Conservation (phyloP, 768 basidiomycete genomes). For the Macrocybe gigantea region DNA sequence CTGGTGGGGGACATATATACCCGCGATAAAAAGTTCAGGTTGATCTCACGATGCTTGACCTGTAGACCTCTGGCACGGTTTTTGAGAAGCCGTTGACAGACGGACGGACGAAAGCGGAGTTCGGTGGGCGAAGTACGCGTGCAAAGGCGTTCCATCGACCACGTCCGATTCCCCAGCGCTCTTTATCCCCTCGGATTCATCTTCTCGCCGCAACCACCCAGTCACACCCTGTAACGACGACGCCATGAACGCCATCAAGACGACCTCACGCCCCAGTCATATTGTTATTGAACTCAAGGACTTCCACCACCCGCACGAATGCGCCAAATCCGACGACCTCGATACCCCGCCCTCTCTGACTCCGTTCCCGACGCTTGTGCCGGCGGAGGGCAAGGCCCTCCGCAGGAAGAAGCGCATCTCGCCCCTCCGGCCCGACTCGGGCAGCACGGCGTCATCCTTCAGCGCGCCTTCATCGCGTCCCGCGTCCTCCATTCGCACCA, state of each 20-base stretch:
- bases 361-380: neutral
- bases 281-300: conserved; percentile 12
- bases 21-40: neutral
- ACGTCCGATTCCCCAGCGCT: neutral
- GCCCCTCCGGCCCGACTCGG: conserved; percentile 21
- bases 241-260: conserved; percentile 9
- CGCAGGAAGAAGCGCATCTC: conserved; percentile 33
- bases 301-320: conserved; percentile 5
- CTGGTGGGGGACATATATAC: conserved; percentile 3
- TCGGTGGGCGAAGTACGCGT: neutral
- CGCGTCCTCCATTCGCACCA: neutral
- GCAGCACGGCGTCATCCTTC: conserved; percentile 9
- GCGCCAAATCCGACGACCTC: neutral
- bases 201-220: neutral
- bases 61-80: neutral
- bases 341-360: neutral
- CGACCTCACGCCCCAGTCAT: conserved; percentile 10
- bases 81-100: conserved; percentile 2
- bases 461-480: neutral
- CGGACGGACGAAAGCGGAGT: conserved; percentile 5
- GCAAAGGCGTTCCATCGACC: neutral
- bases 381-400: conserved; percentile 20
- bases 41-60: neutral
- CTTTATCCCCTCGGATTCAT: conserved; percentile 2
- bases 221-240: conserved; percentile 7